Conservation (phyloP, 78 protist species). For the Polysphondylium violaceum region DNA sequence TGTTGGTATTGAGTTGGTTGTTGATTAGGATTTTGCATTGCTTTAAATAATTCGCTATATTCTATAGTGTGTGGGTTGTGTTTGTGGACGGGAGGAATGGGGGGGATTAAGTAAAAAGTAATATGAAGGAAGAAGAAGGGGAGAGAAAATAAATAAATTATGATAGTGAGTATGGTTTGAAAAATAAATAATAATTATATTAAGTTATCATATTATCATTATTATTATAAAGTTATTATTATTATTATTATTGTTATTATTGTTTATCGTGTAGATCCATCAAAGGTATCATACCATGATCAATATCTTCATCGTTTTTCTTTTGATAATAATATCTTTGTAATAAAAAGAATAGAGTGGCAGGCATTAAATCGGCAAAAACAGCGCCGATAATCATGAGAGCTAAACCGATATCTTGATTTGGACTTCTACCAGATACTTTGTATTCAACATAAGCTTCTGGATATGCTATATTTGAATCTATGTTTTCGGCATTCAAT, state of each 20-base stretch:
- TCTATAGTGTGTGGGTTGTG: no score
- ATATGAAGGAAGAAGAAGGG: no score
- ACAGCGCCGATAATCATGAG: constrained; percentile 54
- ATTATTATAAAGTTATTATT: no score
- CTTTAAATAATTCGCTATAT: no score
- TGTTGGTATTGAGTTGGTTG: no score
- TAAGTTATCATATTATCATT: no score
- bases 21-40: no score
- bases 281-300: constrained; percentile 1
- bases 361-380: constrained; percentile 71
- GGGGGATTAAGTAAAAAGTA: no score
- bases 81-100: no score
- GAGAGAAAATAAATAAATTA: no score
- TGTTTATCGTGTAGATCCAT: constrained; percentile 15
- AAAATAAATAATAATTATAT: no score
- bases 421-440: constrained; percentile 51
- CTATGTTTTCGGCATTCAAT: not conserved
- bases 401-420: constrained; percentile 36
- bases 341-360: constrained; percentile 47
- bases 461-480: not conserved
- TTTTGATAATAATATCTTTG: constrained; percentile 42
- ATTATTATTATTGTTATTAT: not conserved
- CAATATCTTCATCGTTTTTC: constrained; percentile 3
- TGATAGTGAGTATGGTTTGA: no score
- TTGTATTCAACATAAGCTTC: constrained; percentile 47